Conservation (phyloP, 2,329 filamentous ascomycete species). For the Verticillium dahliae region DNA sequence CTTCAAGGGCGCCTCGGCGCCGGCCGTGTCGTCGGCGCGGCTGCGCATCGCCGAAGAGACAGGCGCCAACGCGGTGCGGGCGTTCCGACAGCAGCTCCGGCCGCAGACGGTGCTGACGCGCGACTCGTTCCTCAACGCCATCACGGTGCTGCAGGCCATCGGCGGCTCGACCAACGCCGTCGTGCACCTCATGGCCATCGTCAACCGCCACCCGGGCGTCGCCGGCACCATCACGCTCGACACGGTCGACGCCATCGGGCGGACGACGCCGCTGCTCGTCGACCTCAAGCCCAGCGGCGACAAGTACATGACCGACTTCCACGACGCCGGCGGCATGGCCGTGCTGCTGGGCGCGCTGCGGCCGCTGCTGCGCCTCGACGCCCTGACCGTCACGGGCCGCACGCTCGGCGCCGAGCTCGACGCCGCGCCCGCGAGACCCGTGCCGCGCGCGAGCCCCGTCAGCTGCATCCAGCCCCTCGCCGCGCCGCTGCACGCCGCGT, state of each 20-base stretch:
- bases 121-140: conserved; percentile 74
- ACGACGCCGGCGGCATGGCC: conserved; percentile 79
- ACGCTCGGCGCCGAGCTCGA: conserved; percentile 77
- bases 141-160: conserved; percentile 79
- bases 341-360: conserved; percentile 74
- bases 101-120: conserved; percentile 67
- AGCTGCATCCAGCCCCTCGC: conserved; percentile 60
- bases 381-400: conserved; percentile 76
- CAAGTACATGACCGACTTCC: conserved; percentile 86
- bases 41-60: conserved; percentile 76
- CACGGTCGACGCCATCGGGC: conserved; percentile 71
- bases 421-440: conserved; percentile 53
- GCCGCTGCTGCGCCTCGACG: conserved; percentile 68
- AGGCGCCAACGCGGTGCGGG: conserved; percentile 59
- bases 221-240: conserved; percentile 59
- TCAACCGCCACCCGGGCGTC: conserved; percentile 63
- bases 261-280: conserved; percentile 73
- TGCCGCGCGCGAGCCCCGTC: conserved; percentile 24
- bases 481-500: conserved; percentile 61
- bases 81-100: conserved; percentile 59
- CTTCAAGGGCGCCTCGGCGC: conserved; percentile 70
- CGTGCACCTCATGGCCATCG: conserved; percentile 81
- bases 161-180: conserved; percentile 83
- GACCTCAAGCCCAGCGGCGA: conserved; percentile 82
- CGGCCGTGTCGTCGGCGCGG: conserved; percentile 71